Evolutionary conservation across 495 filamentous ascomycete genomes (phyloP), one percentile per base, ranked within the genome.

Genomic region (Penicillium cinerascens): DNA sequence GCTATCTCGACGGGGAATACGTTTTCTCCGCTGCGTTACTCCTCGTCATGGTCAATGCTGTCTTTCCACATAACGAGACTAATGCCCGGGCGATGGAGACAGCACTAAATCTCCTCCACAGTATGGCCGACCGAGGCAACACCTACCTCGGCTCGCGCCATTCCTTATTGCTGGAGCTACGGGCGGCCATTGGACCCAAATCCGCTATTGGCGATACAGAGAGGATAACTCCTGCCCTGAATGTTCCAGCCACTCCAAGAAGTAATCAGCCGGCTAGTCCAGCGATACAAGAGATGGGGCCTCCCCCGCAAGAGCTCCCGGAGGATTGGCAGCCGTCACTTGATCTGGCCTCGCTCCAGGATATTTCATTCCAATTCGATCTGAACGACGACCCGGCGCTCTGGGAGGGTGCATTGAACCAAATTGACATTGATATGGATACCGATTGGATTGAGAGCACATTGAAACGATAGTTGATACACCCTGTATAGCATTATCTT

Each of bases 1-100:
- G 76, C 10, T 79, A 78, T 50, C 71, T 78, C 51, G 76, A 79
- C 39, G 69, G 70, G 3, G 75, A 79, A 44, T 76, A 79, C 44
- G 62, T 71, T 20, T 79, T 79, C 49, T 75, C 72, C 0, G 75
- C 75, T 4, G 72, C 74, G 11, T 61, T 79, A 13, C 58, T 79
- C 6, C 68, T 79, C 9, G 69, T 79, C 36, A 76, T 79, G 74
- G 72, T 76, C 6, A 77, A 77, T 58, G 70, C 69, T 2, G 75
- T 72, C 8, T 78, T 79, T 39, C 76, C 75, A 2, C 46, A 60
- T 22, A 68, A 71, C 26, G 66, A 69, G 38, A 55, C 57, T 5
- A 78, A 67, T 51, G 64, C 59, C 3, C 52, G 59, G 3, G 60
- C 69, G 6, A 78, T 79, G 76, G 68, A 73, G 25, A 68, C 60